Percentiles rank a stretch among this genome's conserved stretches.
phyloP scores from a whole-genome alignment of 352 stramenopile genomes.

The Phytophthora pluvialis region DNA sequence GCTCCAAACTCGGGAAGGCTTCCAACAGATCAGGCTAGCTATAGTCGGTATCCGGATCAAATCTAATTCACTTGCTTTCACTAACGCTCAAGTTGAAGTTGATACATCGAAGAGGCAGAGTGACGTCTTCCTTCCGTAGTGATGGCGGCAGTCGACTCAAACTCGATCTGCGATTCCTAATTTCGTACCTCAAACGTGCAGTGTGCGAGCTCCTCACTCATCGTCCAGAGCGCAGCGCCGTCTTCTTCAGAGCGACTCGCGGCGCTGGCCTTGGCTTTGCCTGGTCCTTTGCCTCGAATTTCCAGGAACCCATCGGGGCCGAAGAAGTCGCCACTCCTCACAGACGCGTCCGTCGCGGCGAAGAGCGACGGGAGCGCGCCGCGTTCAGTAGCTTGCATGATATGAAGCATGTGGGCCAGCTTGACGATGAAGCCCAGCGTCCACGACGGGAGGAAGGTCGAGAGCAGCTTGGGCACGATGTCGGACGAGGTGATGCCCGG shows the following conservation, averaged over 20 bases:
- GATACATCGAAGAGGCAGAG: neutral
- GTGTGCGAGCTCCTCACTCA: slow-evolving; percentile 40
- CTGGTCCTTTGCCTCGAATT: slow-evolving; percentile 34
- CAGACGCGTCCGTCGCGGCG: slow-evolving; percentile 33
- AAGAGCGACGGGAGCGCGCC: slow-evolving; percentile 43
- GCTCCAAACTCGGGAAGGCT: no score
- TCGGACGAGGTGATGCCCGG: slow-evolving; percentile 40
- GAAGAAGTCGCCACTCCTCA: slow-evolving; percentile 32
- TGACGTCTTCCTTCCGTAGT: no score
- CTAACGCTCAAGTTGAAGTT: slow-evolving; percentile 15
- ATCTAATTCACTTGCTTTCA: no score
- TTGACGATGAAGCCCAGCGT: slow-evolving; percentile 36
- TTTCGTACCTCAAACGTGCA: slow-evolving; percentile 31
- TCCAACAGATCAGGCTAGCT: no score
- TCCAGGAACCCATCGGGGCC: slow-evolving; percentile 40
- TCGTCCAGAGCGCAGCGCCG: slow-evolving; percentile 35
- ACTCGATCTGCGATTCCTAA: neutral
- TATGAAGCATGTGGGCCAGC: slow-evolving; percentile 34
- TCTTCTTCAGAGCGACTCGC: slow-evolving; percentile 41
- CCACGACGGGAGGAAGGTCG: slow-evolving; percentile 34
- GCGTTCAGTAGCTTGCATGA: slow-evolving; percentile 41
- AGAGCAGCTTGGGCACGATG: slow-evolving; percentile 35
- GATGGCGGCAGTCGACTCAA: neutral
- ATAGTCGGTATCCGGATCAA: no score
- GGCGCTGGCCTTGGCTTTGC: slow-evolving; percentile 34